Evolutionary conservation across 2,329 filamentous ascomycete genomes (phyloP), one percentile per base, ranked within the genome.

Genomic region (Penicillium sp.): DNA sequence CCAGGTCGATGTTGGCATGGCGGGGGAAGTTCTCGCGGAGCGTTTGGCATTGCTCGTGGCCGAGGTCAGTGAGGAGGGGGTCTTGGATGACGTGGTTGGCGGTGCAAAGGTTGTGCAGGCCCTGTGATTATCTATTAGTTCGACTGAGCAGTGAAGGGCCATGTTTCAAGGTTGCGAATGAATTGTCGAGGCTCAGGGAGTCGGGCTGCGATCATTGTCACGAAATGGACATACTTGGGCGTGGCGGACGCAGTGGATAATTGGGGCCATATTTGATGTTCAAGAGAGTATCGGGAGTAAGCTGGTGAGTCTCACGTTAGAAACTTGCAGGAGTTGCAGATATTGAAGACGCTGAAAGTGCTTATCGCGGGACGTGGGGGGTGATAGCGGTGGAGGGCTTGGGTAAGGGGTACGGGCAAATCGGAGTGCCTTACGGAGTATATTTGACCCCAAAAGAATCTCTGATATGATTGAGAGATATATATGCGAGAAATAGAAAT

Each of bases 21-120:
- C 83, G 75, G 10, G 89, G 84, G 71, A 96, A 96, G 48, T 61
- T 67, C 31, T 79, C 70, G 66, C 82, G 75, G 41, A 96, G 86
- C 17, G 75, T 72, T 27, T 75, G 78, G 77, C 91, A 96, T 81
- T 97, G 91, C 61, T 85, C 69, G 70, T 87, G 81, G 66, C 93
- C 93, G n/a, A 87, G 80, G 0, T 84, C 79, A 1, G 93, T 96
- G 53, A 96, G 83, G 58, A 85, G 79, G 1, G 93, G 92, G 70
- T 97, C 93, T n/a, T 73, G 86, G 41, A 96, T 79, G 60, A 77
- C 70, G 71, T 93, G 88, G 76, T 93, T 91, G 61, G 83, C 87
- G 27, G 79, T 68, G 62, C 69, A 81, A 69, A 94, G 83, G 75
- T 96, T 96, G 82, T 96, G 93, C 71, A 84, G 86, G 76, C 91